These are phyloP conservation scores for Flaveria sonorensis DNA, from an alignment of 129 eudicot species.

Conservation along the genomic window DNA sequence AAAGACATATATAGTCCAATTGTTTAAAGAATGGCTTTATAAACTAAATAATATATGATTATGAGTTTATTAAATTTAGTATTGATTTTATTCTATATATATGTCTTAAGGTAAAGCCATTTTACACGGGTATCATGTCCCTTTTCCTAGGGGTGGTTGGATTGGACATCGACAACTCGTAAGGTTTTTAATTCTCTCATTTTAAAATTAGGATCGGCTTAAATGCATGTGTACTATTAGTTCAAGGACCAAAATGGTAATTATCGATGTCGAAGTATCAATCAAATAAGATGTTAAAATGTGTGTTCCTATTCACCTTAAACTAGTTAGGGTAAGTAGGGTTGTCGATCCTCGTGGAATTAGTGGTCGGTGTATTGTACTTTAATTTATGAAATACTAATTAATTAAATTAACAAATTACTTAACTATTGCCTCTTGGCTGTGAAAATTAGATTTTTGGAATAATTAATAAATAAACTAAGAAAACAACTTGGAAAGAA, in stretches of 20 bases:
- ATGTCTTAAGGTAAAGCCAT: slow-evolving; percentile 17
- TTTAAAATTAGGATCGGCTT: neutral
- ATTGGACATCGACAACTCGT: slow-evolving; percentile 13
- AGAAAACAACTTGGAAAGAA: no score
- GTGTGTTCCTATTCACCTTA: no score
- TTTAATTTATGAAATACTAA: no score
- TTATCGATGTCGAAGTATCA: no score
- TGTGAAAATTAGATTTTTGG: no score
- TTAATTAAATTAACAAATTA: no score
- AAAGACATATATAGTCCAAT: neutral
- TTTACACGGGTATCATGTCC: slow-evolving; percentile 19
- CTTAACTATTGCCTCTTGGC: no score
- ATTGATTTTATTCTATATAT: slow-evolving; percentile 16
- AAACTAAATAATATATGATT: neutral
- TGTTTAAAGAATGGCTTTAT: neutral
- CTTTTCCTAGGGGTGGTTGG: slow-evolving; percentile 25
- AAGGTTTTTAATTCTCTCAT: slow-evolving; percentile 1
- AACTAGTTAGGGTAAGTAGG: no score
- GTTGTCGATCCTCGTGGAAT: no score
- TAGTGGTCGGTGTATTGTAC: no score
- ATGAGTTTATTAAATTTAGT: neutral
- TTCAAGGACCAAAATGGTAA: slow-evolving; percentile 13
- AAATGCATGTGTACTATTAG: slow-evolving; percentile 1
- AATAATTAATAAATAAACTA: no score
- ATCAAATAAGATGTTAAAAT: no score